Percentiles rank a stretch among this genome's conserved stretches.
These are phyloP conservation scores for Calonectria naviculata DNA, from an alignment of 2,329 filamentous ascomycete species.

Conservation along the genomic window DNA sequence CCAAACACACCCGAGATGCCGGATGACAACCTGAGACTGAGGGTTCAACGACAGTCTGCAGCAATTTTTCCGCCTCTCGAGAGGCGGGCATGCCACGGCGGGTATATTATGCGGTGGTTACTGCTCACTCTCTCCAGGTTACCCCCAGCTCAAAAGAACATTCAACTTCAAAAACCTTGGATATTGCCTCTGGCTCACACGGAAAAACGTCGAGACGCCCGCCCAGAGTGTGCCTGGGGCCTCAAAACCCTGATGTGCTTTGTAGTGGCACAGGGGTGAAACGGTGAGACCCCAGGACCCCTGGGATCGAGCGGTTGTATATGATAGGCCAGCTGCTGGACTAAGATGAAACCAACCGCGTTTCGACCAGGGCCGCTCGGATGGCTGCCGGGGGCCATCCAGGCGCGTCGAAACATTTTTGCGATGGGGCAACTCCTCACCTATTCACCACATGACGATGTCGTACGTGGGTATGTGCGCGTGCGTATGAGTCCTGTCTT, in stretches of 20 bases:
- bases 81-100: neutral
- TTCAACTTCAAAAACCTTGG: neutral
- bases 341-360: constrained; percentile 41
- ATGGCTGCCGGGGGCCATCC: constrained; percentile 30
- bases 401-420: constrained; percentile 23
- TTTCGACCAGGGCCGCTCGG: constrained; percentile 40
- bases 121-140: neutral
- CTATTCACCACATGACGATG: constrained; percentile 19
- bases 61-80: constrained; percentile 13
- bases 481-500: neutral
- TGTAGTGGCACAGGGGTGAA: constrained; percentile 35
- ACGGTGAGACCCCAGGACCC: constrained; percentile 38
- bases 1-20: neutral
- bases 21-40: neutral
- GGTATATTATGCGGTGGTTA: neutral
- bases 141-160: neutral
- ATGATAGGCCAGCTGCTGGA: constrained; percentile 39
- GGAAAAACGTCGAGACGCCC: constrained; percentile 7
- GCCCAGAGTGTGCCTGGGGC: neutral
- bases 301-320: constrained; percentile 37
- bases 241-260: constrained; percentile 24
- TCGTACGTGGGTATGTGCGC: neutral
- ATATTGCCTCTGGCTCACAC: neutral
- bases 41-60: constrained; percentile 6
- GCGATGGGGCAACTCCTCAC: constrained; percentile 14